These are phyloP conservation scores for Petunia axillaris DNA, from an alignment of 257 asterid genomes.

Conservation along the genomic window DNA sequence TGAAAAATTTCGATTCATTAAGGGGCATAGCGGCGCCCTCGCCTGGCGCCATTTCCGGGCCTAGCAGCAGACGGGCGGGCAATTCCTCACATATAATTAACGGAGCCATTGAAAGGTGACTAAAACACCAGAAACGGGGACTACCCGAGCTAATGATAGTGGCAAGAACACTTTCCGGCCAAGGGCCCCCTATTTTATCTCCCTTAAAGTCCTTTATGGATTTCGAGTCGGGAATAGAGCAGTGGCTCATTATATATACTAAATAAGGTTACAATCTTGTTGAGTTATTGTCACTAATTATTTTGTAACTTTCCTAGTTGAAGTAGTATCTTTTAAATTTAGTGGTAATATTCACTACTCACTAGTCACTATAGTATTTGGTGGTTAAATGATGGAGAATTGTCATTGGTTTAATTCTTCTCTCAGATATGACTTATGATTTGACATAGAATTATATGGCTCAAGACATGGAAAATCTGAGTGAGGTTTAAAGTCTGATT, in stretches of 20 bases:
- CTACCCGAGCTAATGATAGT: no score
- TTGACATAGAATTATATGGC: slow-evolving; percentile 12
- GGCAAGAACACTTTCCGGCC: no score
- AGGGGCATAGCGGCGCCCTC: no score
- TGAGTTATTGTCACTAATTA: background rate
- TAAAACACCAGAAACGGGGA: no score
- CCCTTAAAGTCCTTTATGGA: no score
- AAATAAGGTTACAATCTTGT: background rate
- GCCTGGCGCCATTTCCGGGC: no score
- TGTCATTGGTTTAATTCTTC: background rate
- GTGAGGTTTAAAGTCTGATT: slow-evolving; percentile 21
- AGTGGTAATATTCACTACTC: background rate
- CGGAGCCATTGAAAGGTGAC: no score
- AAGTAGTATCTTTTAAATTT: background rate
- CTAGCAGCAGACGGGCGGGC: no score
- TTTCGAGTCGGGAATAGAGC: no score
- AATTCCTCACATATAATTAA: no score
- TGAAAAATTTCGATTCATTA: no score
- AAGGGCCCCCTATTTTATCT: no score
- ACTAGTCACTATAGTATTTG: background rate
- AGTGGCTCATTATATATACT: background rate
- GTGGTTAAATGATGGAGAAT: background rate
- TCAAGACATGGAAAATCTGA: slow-evolving; percentile 21
- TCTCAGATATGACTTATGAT: slow-evolving; percentile 10
- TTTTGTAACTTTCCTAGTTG: background rate